Evolutionary conservation across 1,284 basidiomycete genomes (phyloP), one percentile per base, ranked within the genome.

Genomic region (Marasmius fiardii): DNA sequence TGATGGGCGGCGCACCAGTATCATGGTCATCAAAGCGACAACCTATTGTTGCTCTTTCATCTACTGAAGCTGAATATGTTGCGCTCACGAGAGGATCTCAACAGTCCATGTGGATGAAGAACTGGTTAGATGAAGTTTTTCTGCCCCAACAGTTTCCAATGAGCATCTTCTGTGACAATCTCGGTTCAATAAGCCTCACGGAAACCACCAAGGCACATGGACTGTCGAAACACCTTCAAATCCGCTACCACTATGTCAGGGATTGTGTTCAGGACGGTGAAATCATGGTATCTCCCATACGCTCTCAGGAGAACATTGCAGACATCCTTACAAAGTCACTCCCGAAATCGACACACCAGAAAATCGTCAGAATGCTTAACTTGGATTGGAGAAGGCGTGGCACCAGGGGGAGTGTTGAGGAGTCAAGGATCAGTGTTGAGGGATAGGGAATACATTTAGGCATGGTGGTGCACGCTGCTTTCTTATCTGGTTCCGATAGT

Each of bases 11-110:
- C 1, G 60, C 39, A 1, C 58, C 60, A 7, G 54, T 61, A 11
- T 54, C 39, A 7, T 61, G 58, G 60, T 59, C 58, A 1, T 51
- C 55, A 11, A 61, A 61, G 26, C 21, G 52, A 4, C 60, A 61
- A 52, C 28, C 39, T 6, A 18, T 41, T n/a, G 39, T 41, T 7
- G 39, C 39, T 2, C 20, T 41, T 7, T 41, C 39, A 3, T 41
- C 39, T 7, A 41, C 39, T 4, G 39, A 41, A 16, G 39, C 39
- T 7, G 39, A 41, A n/a, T 41, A 41, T n/a, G 16, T 41, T 2
- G 16, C 39, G 1, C 4, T 41, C 6, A 16, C 39, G 14, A 16
- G 39, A 4, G 39, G 39, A 14, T 10, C 39, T 1, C 39, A 41
- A n/a, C 39, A 41, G 20, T 16, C 39, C 2, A 41, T 41, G 39